phyloP scores from a whole-genome alignment of 768 basidiomycete species.

The Pulveroboletus sp. region DNA sequence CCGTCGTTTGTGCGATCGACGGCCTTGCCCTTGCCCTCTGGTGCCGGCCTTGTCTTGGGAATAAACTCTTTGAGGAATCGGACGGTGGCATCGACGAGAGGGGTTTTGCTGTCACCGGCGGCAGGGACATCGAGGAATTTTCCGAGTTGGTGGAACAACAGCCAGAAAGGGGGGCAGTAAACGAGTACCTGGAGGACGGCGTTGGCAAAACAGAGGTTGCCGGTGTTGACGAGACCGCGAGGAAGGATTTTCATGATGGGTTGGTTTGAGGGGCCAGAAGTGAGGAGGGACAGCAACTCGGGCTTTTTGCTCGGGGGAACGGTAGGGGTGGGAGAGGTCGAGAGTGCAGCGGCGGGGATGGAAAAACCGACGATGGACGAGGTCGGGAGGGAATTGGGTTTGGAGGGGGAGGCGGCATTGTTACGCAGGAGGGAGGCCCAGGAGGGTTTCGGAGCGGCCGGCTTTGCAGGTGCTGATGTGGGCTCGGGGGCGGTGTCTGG shows the following conservation, averaged over 20 bases:
- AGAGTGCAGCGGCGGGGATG: conserved; percentile 47
- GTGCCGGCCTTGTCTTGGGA: conserved; percentile 20
- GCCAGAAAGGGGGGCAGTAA: conserved; percentile 84
- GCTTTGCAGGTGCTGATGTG: conserved; percentile 16
- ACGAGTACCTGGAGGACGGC: conserved; percentile 87
- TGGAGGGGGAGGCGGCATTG: conserved; percentile 36
- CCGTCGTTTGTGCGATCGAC: conserved; percentile 32
- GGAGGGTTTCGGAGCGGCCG: conserved; percentile 50
- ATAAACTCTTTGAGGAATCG: conserved; percentile 78
- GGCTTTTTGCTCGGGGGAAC: conserved; percentile 39
- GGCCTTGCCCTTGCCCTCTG: conserved; percentile 38
- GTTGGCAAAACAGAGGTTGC: conserved; percentile 98
- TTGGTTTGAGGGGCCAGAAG: conserved; percentile 31
- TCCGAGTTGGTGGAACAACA: conserved; percentile 69
- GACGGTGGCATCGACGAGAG: conserved; percentile 64
- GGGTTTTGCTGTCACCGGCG: conserved; percentile 36
- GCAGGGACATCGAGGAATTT: conserved; percentile 39
- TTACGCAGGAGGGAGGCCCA: conserved; percentile 72
- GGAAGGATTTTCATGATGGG: conserved; percentile 45
- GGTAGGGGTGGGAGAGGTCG: conserved; percentile 21
- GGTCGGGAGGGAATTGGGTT: conserved; percentile 54
- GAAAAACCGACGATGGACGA: conserved; percentile 75
- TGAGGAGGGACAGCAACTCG: conserved; percentile 55
- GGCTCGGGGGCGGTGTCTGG: conserved; percentile 4
- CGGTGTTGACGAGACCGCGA: conserved; percentile 86